Evolutionary conservation across 2,329 filamentous ascomycete species (phyloP).

Genomic region (Claviceps purpurea): DNA sequence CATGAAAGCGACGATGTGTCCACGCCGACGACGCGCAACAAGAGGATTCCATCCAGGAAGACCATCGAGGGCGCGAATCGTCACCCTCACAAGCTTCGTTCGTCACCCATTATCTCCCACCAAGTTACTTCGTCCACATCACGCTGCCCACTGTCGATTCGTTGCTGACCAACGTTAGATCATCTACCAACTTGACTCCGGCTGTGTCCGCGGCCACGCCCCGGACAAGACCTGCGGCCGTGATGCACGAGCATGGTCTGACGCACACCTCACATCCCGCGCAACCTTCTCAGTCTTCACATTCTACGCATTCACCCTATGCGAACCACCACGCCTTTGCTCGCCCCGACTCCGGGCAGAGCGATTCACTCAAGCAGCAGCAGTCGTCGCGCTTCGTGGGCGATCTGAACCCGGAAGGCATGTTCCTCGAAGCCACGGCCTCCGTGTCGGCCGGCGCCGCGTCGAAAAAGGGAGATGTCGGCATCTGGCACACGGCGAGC

Average conservation of each 20-base stretch:
- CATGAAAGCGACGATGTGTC: slow-evolving; percentile 27
- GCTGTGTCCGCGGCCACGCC: background rate
- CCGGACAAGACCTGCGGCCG: background rate
- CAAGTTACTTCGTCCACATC: background rate
- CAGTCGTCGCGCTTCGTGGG: slow-evolving; percentile 38
- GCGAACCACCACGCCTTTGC: background rate
- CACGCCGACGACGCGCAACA: slow-evolving; percentile 23
- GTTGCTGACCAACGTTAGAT: background rate
- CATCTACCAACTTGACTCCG: background rate
- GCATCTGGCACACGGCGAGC: slow-evolving; percentile 36
- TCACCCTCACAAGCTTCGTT: slow-evolving; percentile 18
- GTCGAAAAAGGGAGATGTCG: slow-evolving; percentile 38
- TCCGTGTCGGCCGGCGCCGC: slow-evolving; percentile 18
- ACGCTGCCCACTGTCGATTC: background rate
- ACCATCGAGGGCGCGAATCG: slow-evolving; percentile 14
- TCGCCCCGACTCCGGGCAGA: background rate
- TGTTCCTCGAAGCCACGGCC: slow-evolving; percentile 42
- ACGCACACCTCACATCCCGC: background rate
- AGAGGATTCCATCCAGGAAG: slow-evolving; percentile 16
- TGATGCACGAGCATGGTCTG: slow-evolving; percentile 1
- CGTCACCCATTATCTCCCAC: slow-evolving; percentile 5
- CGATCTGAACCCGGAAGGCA: slow-evolving; percentile 45
- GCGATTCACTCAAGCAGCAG: slow-evolving; percentile 1
- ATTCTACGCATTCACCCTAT: background rate
- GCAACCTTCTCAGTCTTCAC: background rate